Evolutionary conservation across 306 rosid genomes (phyloP).

Genomic region (Hylodesmum podocarpum): DNA sequence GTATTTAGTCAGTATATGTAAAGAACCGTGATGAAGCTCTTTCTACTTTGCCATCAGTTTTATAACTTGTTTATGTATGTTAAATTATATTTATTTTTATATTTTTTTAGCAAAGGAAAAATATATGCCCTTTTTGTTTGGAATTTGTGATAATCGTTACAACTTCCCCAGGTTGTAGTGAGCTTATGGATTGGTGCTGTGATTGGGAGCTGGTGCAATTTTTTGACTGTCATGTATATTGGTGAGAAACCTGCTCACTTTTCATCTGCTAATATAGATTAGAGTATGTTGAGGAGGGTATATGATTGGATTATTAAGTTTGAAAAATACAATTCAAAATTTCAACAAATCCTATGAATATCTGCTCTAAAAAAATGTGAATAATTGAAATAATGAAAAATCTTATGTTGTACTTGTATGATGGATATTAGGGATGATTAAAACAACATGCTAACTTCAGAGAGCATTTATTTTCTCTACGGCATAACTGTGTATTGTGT

Average conservation of each 20-base stretch:
- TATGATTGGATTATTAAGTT: neutral
- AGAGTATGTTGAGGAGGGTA: neutral
- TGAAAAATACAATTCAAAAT: neutral
- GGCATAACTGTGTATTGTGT: neutral
- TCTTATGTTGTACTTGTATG: neutral
- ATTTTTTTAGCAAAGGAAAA: neutral
- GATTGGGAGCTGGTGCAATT: constrained; percentile 91
- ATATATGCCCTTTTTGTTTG: neutral
- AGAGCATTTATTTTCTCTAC: neutral
- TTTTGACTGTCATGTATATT: constrained; percentile 78
- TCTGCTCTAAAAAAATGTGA: neutral
- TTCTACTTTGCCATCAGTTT: neutral
- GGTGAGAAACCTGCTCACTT: constrained; percentile 57
- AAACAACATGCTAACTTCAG: neutral
- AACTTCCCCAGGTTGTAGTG: constrained; percentile 47
- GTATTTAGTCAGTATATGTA: neutral
- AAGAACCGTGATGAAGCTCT: constrained; percentile 15
- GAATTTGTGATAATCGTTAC: constrained; percentile 33
- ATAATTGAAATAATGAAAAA: neutral
- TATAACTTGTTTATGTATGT: constrained; percentile 9
- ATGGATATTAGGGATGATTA: neutral
- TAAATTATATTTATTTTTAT: neutral
- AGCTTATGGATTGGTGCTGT: constrained; percentile 78
- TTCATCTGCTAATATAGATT: neutral
- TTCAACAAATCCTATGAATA: neutral